Percentiles rank a stretch among this genome's conserved stretches.
Evolutionary conservation across 2,329 filamentous ascomycete species (phyloP).

Genomic region (Fusarium bactridioides): DNA sequence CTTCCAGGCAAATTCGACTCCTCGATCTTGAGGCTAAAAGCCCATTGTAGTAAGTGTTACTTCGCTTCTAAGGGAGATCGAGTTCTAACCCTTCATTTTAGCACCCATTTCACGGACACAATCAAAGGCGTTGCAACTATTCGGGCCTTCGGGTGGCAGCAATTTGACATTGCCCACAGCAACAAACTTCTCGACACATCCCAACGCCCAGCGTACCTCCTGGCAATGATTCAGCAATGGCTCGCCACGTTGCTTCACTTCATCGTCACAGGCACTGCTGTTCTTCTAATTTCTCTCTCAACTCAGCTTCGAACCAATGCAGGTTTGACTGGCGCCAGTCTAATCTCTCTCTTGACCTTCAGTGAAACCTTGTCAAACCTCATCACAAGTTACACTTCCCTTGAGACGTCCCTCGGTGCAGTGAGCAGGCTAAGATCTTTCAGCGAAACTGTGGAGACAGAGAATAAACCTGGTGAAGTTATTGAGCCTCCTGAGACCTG

Average conservation of each 20-base stretch:
- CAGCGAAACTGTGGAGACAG: constrained; percentile 36
- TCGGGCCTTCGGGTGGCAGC: constrained; percentile 62
- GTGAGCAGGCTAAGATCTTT: constrained; percentile 37
- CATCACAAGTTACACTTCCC: constrained; percentile 32
- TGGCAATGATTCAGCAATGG: constrained; percentile 67
- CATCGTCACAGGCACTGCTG: constrained; percentile 57
- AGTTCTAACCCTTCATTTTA: constrained; percentile 18
- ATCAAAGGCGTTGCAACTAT: constrained; percentile 64
- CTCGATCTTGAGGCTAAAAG: constrained; percentile 69
- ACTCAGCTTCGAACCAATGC: constrained; percentile 51
- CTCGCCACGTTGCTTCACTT: constrained; percentile 59
- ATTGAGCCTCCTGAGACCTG: constrained; percentile 37
- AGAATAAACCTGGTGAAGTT: constrained; percentile 33
- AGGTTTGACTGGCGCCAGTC: constrained; percentile 50
- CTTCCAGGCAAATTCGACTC: constrained; percentile 66
- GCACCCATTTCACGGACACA: constrained; percentile 62
- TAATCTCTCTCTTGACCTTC: constrained; percentile 50
- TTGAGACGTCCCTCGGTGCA: constrained; percentile 37
- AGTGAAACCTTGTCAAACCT: constrained; percentile 32
- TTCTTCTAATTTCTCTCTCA: constrained; percentile 56
- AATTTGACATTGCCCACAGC: constrained; percentile 50
- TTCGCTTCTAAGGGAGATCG: rapidly evolving
- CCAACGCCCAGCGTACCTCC: constrained; percentile 65
- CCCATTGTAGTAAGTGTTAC: constrained; percentile 47
- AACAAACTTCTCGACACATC: constrained; percentile 59